Evolutionary conservation across 805 yeast genomes (phyloP), one percentile per base, ranked within the genome.

Genomic region (Lachancea sp.): DNA sequence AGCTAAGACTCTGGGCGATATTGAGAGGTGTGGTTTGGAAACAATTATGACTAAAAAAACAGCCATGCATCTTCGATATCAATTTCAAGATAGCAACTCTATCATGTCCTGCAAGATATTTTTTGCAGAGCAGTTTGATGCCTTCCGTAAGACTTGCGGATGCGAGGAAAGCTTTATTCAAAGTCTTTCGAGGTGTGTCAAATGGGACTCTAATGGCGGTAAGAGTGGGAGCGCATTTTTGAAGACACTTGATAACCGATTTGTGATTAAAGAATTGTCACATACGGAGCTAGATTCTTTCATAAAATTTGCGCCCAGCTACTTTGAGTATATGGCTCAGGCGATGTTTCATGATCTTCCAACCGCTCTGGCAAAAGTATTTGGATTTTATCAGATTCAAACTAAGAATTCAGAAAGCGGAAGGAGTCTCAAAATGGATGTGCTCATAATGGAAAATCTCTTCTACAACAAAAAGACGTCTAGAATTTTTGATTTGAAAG

Each of bases 131-230:
- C 97, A 92, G 57, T 92, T 92, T 65, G 97, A 90, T 56, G 97
- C 97, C 0, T 80, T 92, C 51, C 69, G 98, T 42, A 72, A 77
- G 42, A 80, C 84, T 22, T 90, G 97, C 67, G 88, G 86, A 1
- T 77, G 80, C 41, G 77, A 77, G 42, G 81, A 75, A 4, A 74
- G 74, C 49, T 92, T 81, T 50, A 77, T 92, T 29, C 96, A 88
- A 58, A 88, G 97, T 61, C 71, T 94, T 34, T 80, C 96, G 4
- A 67, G 98, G 45, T 92, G 99, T 64, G 78, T 88, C 11, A 85
- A 88, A 55, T 94, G 97, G 97, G 89, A 90, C 54, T 83, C 95
- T 0, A 76, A 80, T 20, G 99, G 99, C 29, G 99, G 99, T 26
- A 92, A 92, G 57, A 85, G 96, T 59, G 97, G 97, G 0, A 87